phyloP scores from a whole-genome alignment of 2,329 filamentous ascomycete genomes.

The Tolypocladium tropicale region DNA sequence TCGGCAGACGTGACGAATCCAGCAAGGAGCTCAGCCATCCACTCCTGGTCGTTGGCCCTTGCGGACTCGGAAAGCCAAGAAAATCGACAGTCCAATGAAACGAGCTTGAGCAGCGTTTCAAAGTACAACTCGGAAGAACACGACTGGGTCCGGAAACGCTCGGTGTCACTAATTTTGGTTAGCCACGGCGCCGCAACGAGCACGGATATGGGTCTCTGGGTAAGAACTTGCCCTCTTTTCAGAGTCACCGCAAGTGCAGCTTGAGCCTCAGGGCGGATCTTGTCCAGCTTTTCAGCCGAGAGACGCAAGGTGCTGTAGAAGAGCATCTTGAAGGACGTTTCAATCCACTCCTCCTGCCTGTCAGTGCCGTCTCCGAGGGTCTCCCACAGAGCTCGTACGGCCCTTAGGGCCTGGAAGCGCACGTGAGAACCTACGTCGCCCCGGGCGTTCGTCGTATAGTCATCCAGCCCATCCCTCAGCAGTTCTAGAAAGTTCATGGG shows the following conservation, averaged over 20 bases:
- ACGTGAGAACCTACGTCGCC: constrained; percentile 88
- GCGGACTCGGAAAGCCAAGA: constrained; percentile 25
- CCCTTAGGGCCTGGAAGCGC: constrained; percentile 69
- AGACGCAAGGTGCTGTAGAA: constrained; percentile 52
- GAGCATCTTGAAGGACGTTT: constrained; percentile 24
- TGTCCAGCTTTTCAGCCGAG: constrained; percentile 81
- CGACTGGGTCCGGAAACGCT: constrained; percentile 26
- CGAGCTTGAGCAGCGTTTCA: constrained; percentile 37
- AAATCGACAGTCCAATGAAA: constrained; percentile 24
- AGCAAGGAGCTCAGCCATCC: constrained; percentile 46
- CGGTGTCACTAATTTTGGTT: constrained; percentile 19
- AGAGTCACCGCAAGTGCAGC: constrained; percentile 36
- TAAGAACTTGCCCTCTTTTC: constrained; percentile 31
- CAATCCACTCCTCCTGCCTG: constrained; percentile 13
- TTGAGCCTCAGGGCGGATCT: constrained; percentile 62
- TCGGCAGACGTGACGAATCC: constrained; percentile 66
- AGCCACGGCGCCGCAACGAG: constrained; percentile 3
- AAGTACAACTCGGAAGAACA: constrained; percentile 55
- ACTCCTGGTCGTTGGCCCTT: constrained; percentile 19
- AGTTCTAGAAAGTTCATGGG: constrained; percentile 31
- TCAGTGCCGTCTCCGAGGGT: constrained; percentile 14
- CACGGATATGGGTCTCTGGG: not conserved
- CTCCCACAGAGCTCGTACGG: constrained; percentile 54
- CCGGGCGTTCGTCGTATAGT: constrained; percentile 82
- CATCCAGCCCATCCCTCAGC: constrained; percentile 56